Evolutionary conservation across 768 basidiomycete genomes (phyloP).

Genomic region (Rhizopogon salebrosus): DNA sequence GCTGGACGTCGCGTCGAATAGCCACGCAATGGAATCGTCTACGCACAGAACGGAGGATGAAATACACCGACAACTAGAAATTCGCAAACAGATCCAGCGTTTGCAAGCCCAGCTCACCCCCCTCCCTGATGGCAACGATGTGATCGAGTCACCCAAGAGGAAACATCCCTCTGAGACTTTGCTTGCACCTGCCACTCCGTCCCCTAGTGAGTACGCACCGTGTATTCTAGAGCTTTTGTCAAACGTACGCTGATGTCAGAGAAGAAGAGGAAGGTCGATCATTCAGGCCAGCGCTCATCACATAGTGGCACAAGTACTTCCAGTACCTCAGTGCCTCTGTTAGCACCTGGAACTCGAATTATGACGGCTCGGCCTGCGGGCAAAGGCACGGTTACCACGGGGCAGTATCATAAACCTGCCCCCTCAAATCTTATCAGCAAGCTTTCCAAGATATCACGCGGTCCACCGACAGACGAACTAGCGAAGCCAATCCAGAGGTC

Average conservation of each 20-base stretch:
- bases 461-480: conserved; percentile 13
- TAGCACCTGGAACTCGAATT: conserved; percentile 6
- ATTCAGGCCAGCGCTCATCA: conserved; percentile 15
- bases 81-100: conserved; percentile 49
- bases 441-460: conserved; percentile 35
- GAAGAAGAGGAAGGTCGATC: conserved; percentile 42
- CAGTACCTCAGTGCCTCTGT: conserved; percentile 11
- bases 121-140: conserved; percentile 19
- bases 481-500: conserved; percentile 25
- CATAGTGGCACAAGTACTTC: conserved; percentile 6
- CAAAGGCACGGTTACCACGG: background rate
- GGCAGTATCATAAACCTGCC: conserved; percentile 28
- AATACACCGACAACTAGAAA: conserved; percentile 38
- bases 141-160: conserved; percentile 41
- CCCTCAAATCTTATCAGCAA: conserved; percentile 52
- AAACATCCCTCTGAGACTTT: conserved; percentile 36
- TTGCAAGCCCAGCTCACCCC: conserved; percentile 52
- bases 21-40: conserved; percentile 48
- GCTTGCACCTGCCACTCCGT: conserved; percentile 50
- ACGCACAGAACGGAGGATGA: conserved; percentile 36
- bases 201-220: conserved; percentile 51
- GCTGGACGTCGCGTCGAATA: conserved; percentile 2
- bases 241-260: conserved; percentile 11
- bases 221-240: background rate
- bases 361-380: background rate